Evolutionary conservation across 768 basidiomycete genomes (phyloP).

Genomic region (Lactarius akahatsu): DNA sequence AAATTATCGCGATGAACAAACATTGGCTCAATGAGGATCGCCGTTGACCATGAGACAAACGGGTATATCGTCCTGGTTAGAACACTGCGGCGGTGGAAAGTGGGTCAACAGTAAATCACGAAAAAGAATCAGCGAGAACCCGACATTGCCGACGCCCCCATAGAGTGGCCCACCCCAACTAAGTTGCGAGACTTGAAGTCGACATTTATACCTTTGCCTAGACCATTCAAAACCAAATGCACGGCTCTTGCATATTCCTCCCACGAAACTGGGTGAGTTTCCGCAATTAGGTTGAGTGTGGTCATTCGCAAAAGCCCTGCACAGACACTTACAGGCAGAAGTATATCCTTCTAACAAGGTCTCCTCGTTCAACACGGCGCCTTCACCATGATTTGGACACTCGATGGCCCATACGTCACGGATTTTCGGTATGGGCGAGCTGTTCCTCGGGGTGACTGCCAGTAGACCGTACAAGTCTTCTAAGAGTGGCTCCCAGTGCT

Average conservation of each 20-base stretch:
- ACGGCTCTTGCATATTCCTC: conserved; percentile 52
- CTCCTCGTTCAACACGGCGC: conserved; percentile 48
- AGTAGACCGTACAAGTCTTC: conserved; percentile 44
- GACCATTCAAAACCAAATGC: conserved; percentile 48
- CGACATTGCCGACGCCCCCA: conserved; percentile 50
- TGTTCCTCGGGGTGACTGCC: background rate
- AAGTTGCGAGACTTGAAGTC: conserved; percentile 49
- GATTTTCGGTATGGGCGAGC: conserved; percentile 36
- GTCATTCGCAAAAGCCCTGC: background rate
- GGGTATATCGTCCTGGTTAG: conserved; percentile 46
- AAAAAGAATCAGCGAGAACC: conserved; percentile 26
- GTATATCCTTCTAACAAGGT: conserved; percentile 43
- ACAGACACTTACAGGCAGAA: conserved; percentile 40
- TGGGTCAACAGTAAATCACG: background rate
- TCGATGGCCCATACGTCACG: conserved; percentile 54
- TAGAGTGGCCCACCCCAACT: conserved; percentile 55
- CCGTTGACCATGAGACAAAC: conserved; percentile 38
- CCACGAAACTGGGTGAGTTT: conserved; percentile 45
- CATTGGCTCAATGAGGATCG: conserved; percentile 51
- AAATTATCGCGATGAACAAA: conserved; percentile 31
- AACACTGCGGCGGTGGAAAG: conserved; percentile 34
- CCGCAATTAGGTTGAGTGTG: background rate
- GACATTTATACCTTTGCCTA: conserved; percentile 49
- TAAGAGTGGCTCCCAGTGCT: conserved; percentile 58
- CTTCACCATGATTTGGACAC: conserved; percentile 55